Conservation (phyloP, 805 yeast genomes). For the Wickerhamiella brachini region DNA sequence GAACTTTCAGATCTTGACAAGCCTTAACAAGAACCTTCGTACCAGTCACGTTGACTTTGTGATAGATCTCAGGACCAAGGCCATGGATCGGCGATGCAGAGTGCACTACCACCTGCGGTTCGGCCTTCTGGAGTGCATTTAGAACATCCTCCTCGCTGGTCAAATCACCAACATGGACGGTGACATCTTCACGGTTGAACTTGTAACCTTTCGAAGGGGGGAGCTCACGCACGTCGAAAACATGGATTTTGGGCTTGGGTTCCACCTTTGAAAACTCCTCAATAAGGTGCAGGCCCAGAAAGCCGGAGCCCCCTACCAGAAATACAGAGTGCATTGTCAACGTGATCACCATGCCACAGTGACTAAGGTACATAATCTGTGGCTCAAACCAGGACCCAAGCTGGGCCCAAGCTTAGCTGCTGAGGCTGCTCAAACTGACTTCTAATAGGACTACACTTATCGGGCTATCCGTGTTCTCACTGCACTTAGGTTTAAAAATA, state of each 20-base stretch:
- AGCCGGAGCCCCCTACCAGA: constrained; percentile 92
- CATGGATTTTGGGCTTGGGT: constrained; percentile 63
- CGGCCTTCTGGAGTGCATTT: constrained; percentile 41
- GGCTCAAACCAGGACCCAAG: too few species aligned
- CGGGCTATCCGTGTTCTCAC: too few species aligned
- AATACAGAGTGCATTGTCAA: constrained; percentile 42
- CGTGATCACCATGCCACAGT: not conserved
- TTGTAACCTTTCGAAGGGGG: constrained; percentile 62
- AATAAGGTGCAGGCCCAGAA: constrained; percentile 79
- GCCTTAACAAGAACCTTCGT: constrained; percentile 60
- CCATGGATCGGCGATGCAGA: constrained; percentile 97
- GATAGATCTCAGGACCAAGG: constrained; percentile 62
- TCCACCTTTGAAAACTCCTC: constrained; percentile 60
- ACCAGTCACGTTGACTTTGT: constrained; percentile 83
- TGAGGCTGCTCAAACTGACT: too few species aligned
- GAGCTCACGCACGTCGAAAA: constrained; percentile 81
- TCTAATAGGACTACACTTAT: too few species aligned
- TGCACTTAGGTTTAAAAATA: too few species aligned
- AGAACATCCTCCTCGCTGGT: constrained; percentile 59
- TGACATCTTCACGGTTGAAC: constrained; percentile 45
- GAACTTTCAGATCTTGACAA: constrained; percentile 36
- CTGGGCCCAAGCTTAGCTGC: too few species aligned
- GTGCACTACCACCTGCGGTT: constrained; percentile 73
- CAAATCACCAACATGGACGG: constrained; percentile 68
- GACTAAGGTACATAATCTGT: not conserved